Percentiles rank a stretch among this genome's conserved stretches.
Evolutionary conservation across 2,329 filamentous ascomycete genomes (phyloP).

Genomic region (Paecilomyces formosus): DNA sequence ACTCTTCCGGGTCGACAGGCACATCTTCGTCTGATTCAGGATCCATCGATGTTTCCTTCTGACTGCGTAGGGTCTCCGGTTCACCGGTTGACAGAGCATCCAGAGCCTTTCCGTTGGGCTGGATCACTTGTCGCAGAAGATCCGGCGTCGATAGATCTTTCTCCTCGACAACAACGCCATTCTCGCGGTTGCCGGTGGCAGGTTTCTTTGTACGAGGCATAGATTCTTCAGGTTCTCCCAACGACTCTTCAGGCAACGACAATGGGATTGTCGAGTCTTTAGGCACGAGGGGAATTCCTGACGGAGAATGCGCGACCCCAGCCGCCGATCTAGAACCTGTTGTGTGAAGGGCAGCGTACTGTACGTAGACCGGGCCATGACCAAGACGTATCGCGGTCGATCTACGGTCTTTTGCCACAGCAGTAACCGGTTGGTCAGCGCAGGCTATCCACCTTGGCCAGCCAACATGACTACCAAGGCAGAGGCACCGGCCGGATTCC

Average conservation of each 20-base stretch:
- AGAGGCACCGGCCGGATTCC: slow-evolving; percentile 13
- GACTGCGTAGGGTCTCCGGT: slow-evolving; percentile 14
- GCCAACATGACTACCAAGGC: slow-evolving; percentile 16
- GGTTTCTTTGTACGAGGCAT: background rate
- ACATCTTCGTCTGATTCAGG: slow-evolving; percentile 50
- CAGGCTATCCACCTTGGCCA: slow-evolving; percentile 18
- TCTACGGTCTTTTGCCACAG: slow-evolving; percentile 4
- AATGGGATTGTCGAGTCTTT: background rate
- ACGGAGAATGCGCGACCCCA: background rate
- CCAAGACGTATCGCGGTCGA: slow-evolving; percentile 6
- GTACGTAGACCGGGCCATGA: slow-evolving; percentile 10
- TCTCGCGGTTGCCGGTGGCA: background rate
- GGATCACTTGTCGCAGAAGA: background rate
- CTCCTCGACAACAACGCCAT: background rate
- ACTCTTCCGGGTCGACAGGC: slow-evolving; percentile 47
- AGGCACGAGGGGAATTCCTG: background rate
- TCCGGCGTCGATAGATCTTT: background rate
- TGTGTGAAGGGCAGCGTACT: background rate
- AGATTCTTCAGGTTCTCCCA: slow-evolving; percentile 8
- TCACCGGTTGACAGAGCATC: slow-evolving; percentile 10
- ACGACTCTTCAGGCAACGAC: slow-evolving; percentile 1
- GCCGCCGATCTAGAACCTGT: background rate
- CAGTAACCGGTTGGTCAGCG: slow-evolving; percentile 3
- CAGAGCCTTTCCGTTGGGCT: background rate
- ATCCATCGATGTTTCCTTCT: slow-evolving; percentile 28